Evolutionary conservation across 306 rosid genomes (phyloP), one percentile per base, ranked within the genome.

Genomic region (Gleditsia sinensis): DNA sequence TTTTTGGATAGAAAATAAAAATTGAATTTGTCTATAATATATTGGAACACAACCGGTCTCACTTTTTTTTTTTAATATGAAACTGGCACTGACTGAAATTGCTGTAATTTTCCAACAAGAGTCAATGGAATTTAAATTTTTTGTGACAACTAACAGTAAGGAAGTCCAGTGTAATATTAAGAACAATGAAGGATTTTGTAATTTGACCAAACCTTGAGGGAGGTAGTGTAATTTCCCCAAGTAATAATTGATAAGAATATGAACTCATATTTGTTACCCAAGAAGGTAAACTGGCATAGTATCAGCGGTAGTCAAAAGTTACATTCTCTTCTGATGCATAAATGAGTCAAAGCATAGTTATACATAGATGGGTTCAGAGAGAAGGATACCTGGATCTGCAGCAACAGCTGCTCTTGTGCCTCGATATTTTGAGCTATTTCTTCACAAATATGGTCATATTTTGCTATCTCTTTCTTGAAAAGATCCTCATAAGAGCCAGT

Each of bases 401-500:
- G 75, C 85, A 94, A 86, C 78, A 94, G 67, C 39, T 90, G 96
- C 73, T 94, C 97, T 72, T 94, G 99, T 66, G 99, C 97, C 74
- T 92, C 95, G 7, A 94, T 92, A 72, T 94, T 94, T 74, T 87
- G 95, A 78, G 88, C 91, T 65, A 94, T 94, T 46, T 94, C 99
- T 81, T 86, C 95, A 68, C 89, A 84, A 45, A 94, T 92, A 81
- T 74, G 92, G 78, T 94, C 96, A 77, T 94, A 94, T 74, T 94
- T 94, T 67, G 99, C 87, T 59, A 90, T 77, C 83, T 94, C 99
- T 85, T 92, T 94, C 86, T 83, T 88, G 82, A 90, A 94, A 83
- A 94, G 99, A 84, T 92, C 99, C 83, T 94, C 99, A 74, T 90
- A 87, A 75, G 99, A 94, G 68, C 96, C 96, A 0, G 99, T 92